phyloP scores from a whole-genome alignment of 495 filamentous ascomycete species.

The Daldinia childiae region DNA sequence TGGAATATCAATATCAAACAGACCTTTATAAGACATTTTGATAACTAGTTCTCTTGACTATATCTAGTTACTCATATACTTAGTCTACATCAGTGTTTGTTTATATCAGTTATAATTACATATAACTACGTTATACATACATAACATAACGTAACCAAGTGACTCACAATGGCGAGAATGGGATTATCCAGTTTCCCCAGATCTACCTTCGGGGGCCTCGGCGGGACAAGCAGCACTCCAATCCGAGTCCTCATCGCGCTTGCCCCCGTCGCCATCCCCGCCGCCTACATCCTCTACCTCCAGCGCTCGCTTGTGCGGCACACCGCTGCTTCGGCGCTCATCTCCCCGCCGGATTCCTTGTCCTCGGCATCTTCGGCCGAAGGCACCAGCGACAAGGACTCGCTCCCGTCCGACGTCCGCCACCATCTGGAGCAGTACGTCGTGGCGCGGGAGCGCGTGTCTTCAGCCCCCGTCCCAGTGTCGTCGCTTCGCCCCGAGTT shows the following conservation, averaged over 20 bases:
- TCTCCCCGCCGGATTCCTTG: constrained; percentile 31
- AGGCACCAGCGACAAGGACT: not conserved
- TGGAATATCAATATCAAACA: too few relatives aligned
- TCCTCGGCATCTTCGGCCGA: not conserved
- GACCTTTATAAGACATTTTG: too few relatives aligned
- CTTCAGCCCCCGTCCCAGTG: constrained; percentile 27
- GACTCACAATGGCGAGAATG: not conserved
- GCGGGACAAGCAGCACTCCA: not conserved
- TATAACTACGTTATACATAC: not conserved
- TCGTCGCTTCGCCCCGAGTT: not conserved
- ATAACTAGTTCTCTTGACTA: too few relatives aligned
- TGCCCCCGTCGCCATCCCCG: constrained; percentile 29
- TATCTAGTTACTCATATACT: too few relatives aligned
- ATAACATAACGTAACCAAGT: not conserved
- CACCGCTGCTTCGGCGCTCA: constrained; percentile 1
- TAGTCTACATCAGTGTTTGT: too few relatives aligned
- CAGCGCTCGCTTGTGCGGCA: constrained; percentile 14
- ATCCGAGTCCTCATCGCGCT: constrained; percentile 28
- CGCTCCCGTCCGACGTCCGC: constrained; percentile 14
- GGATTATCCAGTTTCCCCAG: not conserved
- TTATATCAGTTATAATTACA: too few relatives aligned
- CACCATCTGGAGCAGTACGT: constrained; percentile 24
- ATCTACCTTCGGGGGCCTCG: not conserved
- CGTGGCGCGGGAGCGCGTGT: constrained; percentile 44
- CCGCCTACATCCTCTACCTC: constrained; percentile 17